phyloP scores from a whole-genome alignment of 2,329 filamentous ascomycete genomes.

The Paracoccidioides lutzii region DNA sequence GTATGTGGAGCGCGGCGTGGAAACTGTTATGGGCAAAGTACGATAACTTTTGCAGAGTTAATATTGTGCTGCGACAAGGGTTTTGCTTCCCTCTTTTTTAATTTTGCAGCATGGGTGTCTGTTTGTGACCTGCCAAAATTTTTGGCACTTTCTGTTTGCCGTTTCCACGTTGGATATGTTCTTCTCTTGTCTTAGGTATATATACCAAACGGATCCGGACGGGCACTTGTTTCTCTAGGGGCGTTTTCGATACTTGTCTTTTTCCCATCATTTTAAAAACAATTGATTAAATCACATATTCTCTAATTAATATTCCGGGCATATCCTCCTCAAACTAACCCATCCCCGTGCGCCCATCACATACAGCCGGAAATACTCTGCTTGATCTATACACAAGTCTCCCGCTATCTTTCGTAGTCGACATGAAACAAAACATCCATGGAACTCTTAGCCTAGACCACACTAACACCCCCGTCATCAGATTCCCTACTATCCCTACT shows the following conservation, averaged over 20 bases:
- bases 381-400: not conserved
- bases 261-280: not conserved
- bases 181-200: not conserved
- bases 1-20: slow-evolving; percentile 62
- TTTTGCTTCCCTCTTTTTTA: not conserved
- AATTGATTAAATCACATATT: not conserved
- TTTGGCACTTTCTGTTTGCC: no score
- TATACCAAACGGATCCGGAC: not conserved
- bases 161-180: no score
- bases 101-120: no score
- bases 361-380: not conserved
- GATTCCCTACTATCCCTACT: not conserved
- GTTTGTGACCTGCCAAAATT: no score
- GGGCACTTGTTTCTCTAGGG: not conserved
- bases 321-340: not conserved
- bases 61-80: not conserved
- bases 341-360: not conserved
- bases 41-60: slow-evolving; percentile 40
- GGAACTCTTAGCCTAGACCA: not conserved
- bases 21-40: slow-evolving; percentile 91
- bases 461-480: not conserved
- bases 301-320: not conserved
- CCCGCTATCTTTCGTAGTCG: not conserved
- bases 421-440: not conserved
- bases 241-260: not conserved